Base-by-base conservation (phyloP, 805 yeast genomes). In the Sungouiozyma intestinalis region DNA sequence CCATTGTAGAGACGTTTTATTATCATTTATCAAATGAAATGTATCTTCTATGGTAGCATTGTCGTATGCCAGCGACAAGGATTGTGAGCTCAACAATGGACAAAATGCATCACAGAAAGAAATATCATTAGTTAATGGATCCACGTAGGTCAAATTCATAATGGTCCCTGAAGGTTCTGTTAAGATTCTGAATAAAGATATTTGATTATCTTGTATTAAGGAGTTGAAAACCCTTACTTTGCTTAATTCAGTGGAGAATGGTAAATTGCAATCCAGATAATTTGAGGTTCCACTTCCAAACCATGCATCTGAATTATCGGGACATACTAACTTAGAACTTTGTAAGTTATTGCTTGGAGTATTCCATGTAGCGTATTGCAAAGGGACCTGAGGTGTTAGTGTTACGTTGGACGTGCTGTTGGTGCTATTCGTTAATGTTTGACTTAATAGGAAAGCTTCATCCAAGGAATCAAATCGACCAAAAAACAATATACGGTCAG, bases 121-220 rank as follows among this genome's bases (percentile, higher is more conserved):
- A 3, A 72, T 40, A n/a, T 68, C 63, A 39, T 81, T 77, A 2
- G 85, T 72, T 0, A 56, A 46, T 2, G 95, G 94, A 55, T 90
- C 90, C 17, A 83, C 66, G 54, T 87, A 92, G 0, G 94, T 77
- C 48, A 92, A 60, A 58, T 92, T 92, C 95, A 92, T 84, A 47
- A 90, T 90, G 49, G 97, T 85, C 50, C 79, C 73, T 11, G 87
- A 72, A 1, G 97, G 97, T 41, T 72, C 64, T 0, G 95, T 79
- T 33, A 81, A 65, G 5, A 92, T 66, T 53, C 96, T 72, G 58
- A 88, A 92, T 6, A 71, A 45, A 39, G 79, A 69, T 4, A 78
- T 72, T 40, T 71, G 68, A 21, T 66, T 62, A 32, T 65, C 67
- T 8, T 66, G 64, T 6, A 63, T 55, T 4, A 57, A 57, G 0